Conservation (phyloP, 176 grass and related monocot genomes). For the Oryza meridionalis region DNA sequence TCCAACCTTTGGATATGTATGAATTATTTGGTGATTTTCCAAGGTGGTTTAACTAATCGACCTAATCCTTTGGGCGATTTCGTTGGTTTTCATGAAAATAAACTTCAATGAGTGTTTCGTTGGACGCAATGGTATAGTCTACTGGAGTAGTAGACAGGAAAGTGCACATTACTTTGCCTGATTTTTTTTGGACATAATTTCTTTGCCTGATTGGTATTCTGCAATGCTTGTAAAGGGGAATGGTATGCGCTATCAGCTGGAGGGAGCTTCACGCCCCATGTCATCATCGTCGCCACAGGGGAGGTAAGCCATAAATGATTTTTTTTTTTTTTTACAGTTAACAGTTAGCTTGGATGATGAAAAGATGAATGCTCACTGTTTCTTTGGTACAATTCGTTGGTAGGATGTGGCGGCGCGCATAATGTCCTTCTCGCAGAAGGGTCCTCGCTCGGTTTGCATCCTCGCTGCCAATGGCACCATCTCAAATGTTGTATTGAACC, state of each 20-base stretch:
- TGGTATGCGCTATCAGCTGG: conserved; percentile 90
- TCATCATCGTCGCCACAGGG: conserved; percentile 75
- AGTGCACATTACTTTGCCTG: conserved; percentile 15
- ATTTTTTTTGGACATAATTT: background rate
- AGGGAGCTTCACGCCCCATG: conserved; percentile 96
- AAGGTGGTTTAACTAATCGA: conserved; percentile 22
- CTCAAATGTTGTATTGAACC: conserved; percentile 71
- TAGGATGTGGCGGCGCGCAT: conserved; percentile 86
- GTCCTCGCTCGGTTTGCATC: conserved; percentile 85
- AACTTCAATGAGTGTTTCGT: background rate
- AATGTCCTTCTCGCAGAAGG: conserved; percentile 92
- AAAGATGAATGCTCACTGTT: background rate
- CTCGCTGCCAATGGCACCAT: conserved; percentile 70
- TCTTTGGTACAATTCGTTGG: conserved; percentile 12
- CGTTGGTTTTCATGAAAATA: background rate
- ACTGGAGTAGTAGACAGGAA: background rate
- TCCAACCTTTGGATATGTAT: background rate
- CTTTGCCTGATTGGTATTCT: conserved; percentile 7
- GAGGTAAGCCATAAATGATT: conserved; percentile 53
- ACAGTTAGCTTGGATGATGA: conserved; percentile 7
- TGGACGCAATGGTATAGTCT: background rate
- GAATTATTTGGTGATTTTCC: background rate
- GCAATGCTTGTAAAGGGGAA: conserved; percentile 61
- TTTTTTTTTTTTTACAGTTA: background rate
- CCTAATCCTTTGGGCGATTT: conserved; percentile 21